Conservation (phyloP, 495 filamentous ascomycete genomes). For the Tuber indicum region DNA sequence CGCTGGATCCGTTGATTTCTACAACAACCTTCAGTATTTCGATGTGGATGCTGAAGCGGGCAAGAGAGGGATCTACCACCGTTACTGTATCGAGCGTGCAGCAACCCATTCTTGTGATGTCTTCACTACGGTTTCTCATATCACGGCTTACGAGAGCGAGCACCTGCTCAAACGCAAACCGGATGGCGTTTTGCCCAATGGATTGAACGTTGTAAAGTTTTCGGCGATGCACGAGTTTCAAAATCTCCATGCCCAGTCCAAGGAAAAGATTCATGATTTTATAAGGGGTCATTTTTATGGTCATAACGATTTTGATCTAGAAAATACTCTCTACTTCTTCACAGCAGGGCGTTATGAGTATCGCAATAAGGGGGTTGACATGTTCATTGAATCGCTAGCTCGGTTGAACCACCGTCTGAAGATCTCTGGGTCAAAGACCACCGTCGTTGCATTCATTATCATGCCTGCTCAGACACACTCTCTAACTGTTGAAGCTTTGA, state of each 20-base stretch:
- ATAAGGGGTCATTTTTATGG: constrained; percentile 98
- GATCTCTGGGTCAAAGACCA: constrained; percentile 74
- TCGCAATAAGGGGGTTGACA: constrained; percentile 96
- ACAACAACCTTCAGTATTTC: constrained; percentile 97
- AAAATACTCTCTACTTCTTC: constrained; percentile 98
- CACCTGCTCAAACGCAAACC: constrained; percentile 96
- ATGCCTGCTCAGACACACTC: constrained; percentile 98
- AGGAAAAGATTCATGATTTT: constrained; percentile 97
- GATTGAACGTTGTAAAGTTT: constrained; percentile 97
- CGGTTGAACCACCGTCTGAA: constrained; percentile 92
- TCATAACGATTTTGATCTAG: constrained; percentile 91
- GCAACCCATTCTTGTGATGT: constrained; percentile 88
- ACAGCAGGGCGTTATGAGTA: constrained; percentile 96
- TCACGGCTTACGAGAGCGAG: constrained; percentile 96
- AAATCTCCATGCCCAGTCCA: constrained; percentile 90
- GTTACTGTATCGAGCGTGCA: constrained; percentile 95
- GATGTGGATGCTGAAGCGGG: constrained; percentile 95
- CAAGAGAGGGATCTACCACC: constrained; percentile 96
- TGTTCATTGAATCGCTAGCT: constrained; percentile 96
- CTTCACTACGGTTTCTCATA: constrained; percentile 97
- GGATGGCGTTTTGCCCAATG: constrained; percentile 92
- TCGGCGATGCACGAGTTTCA: constrained; percentile 98
- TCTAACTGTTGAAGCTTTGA: constrained; percentile 88
- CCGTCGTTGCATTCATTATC: constrained; percentile 97
- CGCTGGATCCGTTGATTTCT: constrained; percentile 95